These are phyloP conservation scores for Talaromyces pinophilus DNA, from an alignment of 2,329 filamentous ascomycete genomes.

Conservation along the genomic window DNA sequence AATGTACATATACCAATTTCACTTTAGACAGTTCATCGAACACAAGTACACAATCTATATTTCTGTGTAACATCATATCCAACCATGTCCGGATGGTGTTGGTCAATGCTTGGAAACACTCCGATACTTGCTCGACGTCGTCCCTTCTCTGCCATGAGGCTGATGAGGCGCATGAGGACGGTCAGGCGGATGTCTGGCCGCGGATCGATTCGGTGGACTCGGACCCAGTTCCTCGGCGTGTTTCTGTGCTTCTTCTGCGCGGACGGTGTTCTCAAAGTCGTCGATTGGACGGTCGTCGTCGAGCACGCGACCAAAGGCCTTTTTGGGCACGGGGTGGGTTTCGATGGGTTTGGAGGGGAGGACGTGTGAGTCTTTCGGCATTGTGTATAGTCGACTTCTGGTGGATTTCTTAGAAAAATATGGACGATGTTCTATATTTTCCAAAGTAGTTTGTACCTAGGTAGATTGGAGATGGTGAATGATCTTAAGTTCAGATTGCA, in stretches of 20 bases:
- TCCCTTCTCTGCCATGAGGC: constrained; percentile 12
- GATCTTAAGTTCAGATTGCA: neutral
- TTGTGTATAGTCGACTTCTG: neutral
- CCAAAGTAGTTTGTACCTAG: too few species aligned
- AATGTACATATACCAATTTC: constrained; percentile 12
- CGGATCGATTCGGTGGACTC: constrained; percentile 22
- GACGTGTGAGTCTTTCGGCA: constrained; percentile 18
- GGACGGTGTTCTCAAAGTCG: constrained; percentile 23
- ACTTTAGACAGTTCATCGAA: neutral
- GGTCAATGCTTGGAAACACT: constrained; percentile 20
- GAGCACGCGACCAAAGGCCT: constrained; percentile 24
- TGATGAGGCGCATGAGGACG: constrained; percentile 10
- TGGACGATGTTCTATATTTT: neutral
- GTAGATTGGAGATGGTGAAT: neutral
- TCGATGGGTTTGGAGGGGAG: constrained; percentile 20
- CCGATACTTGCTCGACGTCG: constrained; percentile 22
- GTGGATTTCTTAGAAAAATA: too few species aligned
- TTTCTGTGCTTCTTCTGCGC: constrained; percentile 16
- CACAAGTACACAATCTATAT: neutral
- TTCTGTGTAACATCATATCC: neutral
- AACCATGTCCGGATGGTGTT: neutral
- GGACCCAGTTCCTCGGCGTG: constrained; percentile 15
- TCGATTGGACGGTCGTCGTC: constrained; percentile 23
- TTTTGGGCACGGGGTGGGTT: constrained; percentile 18
- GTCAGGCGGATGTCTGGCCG: constrained; percentile 11